Evolutionary conservation across 2,329 filamentous ascomycete genomes (phyloP), one percentile per base, ranked within the genome.

Genomic region (Colletotrichum plurivorum): DNA sequence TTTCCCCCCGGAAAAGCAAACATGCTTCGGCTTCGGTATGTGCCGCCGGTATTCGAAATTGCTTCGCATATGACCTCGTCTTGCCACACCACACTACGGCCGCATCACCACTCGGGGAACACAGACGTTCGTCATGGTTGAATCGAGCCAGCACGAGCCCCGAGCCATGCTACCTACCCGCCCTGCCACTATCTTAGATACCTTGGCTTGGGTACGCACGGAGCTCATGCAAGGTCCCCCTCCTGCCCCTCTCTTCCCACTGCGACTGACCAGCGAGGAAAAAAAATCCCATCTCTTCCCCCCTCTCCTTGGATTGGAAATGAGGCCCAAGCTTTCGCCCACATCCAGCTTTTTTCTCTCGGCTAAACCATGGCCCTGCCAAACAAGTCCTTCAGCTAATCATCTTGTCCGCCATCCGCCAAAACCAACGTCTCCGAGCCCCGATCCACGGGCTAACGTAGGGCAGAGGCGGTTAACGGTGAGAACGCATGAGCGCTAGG

Each of bases 181-280:
- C 58, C 53, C 57, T 63, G 49, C 58, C 51, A 59, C 27, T 61
- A 36, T 36, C 31, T 36, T 36, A 5, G 31, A 10, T 36, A 36
- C 31, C 22, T 25, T 36, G 31, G 31, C 22, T 25, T 36, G 31
- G 31, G 31, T 36, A 36, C 31, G 68, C 59, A 57, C 68, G 51
- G 59, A 61, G 54, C 67, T 56, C 54, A 56, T 59, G 63, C 63
- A 63, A 68, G 63, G 56, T 43, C 57, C 67, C 49, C 63, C 58
- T 58, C 53, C 58, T 22, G 53, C 62, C 55, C 67, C 57, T 58
- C 63, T 57, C 45, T 60, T 46, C 25, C 13, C 25, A 20, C 22
- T 49, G 22, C 22, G 10, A 56, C 39, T 7, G 46, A 15, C 41
- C 41, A 43, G 41, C 13, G 39, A 15, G 39, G 39, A 20, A 41